Base-by-base conservation (phyloP, 1,139 yeast genomes). In the Petasospora fabianii region DNA sequence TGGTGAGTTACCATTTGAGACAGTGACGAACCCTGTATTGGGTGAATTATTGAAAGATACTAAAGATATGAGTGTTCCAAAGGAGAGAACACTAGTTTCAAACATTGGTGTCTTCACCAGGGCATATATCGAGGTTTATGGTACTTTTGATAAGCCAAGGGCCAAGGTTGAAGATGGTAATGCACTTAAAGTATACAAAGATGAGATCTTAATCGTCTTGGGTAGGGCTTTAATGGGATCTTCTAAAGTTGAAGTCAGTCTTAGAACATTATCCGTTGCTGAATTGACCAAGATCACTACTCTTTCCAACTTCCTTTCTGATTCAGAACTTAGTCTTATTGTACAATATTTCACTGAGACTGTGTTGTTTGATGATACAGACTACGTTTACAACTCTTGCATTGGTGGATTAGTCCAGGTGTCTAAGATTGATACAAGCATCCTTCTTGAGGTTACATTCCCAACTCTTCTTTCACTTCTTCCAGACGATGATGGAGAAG, bases 291-390 rank as follows among this genome's bases (percentile, higher is more conserved):
- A 76, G 43, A 55, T 84, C 38, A 62, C 75, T 18, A 64, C 65
- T 27, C 62, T 81, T 49, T 58, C 62, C 3, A 61, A 61, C 1
- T 77, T 75, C 46, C 61, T 85, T 32, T 61, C 60, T 10, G 51
- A 54, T 2, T 75, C 75, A 36, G 96, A 88, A 51, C 58, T 75
- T 24, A 73, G 77, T 17, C 61, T 84, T 39, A 65, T 86, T 8
- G 74, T 84, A 24, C 86, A 79, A 44, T 79, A 83, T 51, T 66
- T 88, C 30, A 77, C 79, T 24, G 87, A 80, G 32, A 72, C 80
- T 17, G 64, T 84, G 9, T 56, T 82, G n/a, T 61, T 65, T 24
- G 66, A 64, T 31, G 68, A 65, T 19, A 64, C 66, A 36, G 60
- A 61, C 22, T 66, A 64, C 32, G 65, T 71, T 6, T 66, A 62